phyloP scores from a whole-genome alignment of 441 rosid species.

The Populus hybrid region DNA sequence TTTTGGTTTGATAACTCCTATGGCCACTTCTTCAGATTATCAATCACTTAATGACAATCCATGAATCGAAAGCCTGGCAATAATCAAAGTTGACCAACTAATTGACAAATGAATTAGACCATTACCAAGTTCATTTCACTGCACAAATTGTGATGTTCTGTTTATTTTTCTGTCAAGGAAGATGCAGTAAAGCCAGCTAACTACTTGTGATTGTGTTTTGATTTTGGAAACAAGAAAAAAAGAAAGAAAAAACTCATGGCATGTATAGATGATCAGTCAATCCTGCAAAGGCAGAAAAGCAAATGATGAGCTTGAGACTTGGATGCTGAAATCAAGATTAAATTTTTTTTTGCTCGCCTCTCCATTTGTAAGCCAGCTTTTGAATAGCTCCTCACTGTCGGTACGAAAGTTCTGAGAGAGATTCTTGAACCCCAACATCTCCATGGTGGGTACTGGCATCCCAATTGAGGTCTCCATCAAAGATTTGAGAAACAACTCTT shows the following conservation, averaged over 20 bases:
- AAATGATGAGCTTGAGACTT: background rate
- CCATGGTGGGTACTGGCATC: constrained; percentile 54
- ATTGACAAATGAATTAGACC: background rate
- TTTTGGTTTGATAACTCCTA: background rate
- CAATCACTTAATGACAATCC: background rate
- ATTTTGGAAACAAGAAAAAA: background rate
- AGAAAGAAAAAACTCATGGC: background rate
- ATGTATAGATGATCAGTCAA: background rate
- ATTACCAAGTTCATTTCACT: background rate
- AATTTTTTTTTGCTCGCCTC: constrained; percentile 45
- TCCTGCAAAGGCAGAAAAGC: background rate
- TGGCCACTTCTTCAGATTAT: background rate
- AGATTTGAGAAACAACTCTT: constrained; percentile 60
- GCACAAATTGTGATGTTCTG: background rate
- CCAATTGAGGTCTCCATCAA: constrained; percentile 60
- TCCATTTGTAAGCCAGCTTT: constrained; percentile 70
- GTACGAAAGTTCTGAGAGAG: constrained; percentile 50
- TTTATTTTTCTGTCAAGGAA: background rate
- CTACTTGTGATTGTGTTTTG: background rate
- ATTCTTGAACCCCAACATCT: constrained; percentile 57
- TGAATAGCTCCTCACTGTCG: constrained; percentile 77
- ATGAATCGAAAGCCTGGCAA: background rate
- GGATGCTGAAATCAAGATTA: background rate
- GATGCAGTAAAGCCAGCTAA: background rate
- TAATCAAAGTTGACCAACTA: background rate